Percentiles rank a stretch among this genome's conserved stretches.
Conservation (phyloP, 306 rosid genomes). For the Vigna unguiculata region DNA sequence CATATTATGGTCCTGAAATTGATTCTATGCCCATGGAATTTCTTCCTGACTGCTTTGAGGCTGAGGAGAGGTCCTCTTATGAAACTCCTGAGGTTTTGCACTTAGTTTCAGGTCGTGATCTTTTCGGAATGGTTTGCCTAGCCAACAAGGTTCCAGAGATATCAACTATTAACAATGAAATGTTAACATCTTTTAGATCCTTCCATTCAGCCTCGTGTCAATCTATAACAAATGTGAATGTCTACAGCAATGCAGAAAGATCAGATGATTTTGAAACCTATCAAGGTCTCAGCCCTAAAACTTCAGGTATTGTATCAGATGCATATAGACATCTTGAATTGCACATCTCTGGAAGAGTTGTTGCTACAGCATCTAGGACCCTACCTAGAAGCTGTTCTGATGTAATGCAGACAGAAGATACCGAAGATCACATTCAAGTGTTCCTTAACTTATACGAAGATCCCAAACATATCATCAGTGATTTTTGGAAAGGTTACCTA, state of each 20-base stretch:
- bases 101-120: constrained; percentile 95
- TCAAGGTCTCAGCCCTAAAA: constrained; percentile 40
- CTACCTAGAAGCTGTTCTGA: constrained; percentile 60
- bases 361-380: constrained; percentile 77
- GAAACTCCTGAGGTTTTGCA: constrained; percentile 95
- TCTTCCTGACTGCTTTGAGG: constrained; percentile 94
- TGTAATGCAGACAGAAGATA: constrained; percentile 52
- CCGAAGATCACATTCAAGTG: constrained; percentile 76
- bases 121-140: constrained; percentile 87
- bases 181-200: constrained; percentile 59
- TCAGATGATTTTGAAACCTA: constrained; percentile 45
- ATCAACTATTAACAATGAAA: constrained; percentile 52
- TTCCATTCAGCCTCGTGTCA: constrained; percentile 46
- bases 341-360: constrained; percentile 80
- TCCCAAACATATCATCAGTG: constrained; percentile 42
- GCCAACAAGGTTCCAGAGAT: constrained; percentile 59
- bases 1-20: constrained; percentile 85
- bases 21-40: constrained; percentile 73
- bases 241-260: constrained; percentile 43
- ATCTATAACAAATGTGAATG: constrained; percentile 46
- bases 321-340: constrained; percentile 80
- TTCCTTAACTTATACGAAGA: constrained; percentile 62
- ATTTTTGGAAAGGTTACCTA: constrained; percentile 45
- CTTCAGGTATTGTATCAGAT: constrained; percentile 54
- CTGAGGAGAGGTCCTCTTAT: constrained; percentile 90